Base-by-base conservation (phyloP, 257 asterid species). In the Echites panduratus region DNA sequence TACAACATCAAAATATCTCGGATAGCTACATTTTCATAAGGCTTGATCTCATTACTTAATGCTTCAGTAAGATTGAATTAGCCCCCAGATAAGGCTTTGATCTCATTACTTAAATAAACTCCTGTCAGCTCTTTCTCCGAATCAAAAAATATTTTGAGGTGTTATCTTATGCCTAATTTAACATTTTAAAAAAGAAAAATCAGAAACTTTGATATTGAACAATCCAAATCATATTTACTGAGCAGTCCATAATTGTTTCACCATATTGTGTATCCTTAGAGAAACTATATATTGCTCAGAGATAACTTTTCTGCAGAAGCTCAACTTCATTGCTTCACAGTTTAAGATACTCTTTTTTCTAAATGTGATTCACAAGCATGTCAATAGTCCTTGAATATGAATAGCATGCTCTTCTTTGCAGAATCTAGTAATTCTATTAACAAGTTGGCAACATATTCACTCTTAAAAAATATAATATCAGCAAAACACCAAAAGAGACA, bases 341-440 rank as follows among this genome's bases (percentile, higher is more conserved):
- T 7, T 56, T n/a, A 56, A 7, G 29, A 32, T 13, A 7, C 32
- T 1, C 27, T 41, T n/a, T 56, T 22, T 9, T 22, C 68, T 35
- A 35, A 63, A 20, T 20, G 5, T 63, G 68, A 10, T 27, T 63
- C 3, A 9, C 5, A 63, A 62, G 17, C 64, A 58, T 58, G 63
- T 56, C 12, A 14, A 24, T 24, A 26, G 64, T 58, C 64, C 64
- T 9, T 24, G 27, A 58, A 24, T 11, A 32, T 35, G 17, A 63
- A 35, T 35, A 32, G 68, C 24, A 63, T 35, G 14, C 26, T 63
- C 47, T 63, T 63, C 68, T 63, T 35, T 62, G 67, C 68, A 63
- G 16, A 63, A 63, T 63, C 24, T 63, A 35, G 68, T 17, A 63
- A 35, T 16, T 64, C 38, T 38, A 38, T 64, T 17, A 53, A 61